These are phyloP conservation scores for Backusella circina DNA, from an alignment of 192 early-diverging fungal genomes.

Conservation along the genomic window DNA sequence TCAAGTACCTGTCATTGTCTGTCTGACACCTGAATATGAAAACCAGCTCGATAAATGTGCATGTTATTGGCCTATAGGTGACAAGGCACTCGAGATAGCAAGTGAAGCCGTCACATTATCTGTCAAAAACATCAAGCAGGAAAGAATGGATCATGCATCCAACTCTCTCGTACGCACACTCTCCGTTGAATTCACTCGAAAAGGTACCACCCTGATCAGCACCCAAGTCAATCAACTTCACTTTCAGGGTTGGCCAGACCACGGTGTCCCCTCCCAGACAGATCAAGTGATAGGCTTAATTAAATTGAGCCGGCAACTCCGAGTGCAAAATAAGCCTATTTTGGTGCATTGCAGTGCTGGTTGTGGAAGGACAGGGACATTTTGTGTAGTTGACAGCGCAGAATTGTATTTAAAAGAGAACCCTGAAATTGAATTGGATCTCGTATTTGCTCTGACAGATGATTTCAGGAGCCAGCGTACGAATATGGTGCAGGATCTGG, in stretches of 20 bases:
- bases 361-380: conserved; percentile 83
- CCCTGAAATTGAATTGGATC: conserved; percentile 42
- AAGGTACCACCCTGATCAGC: neutral
- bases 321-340: conserved; percentile 40
- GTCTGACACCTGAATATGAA: conserved; percentile 80
- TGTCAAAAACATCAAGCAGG: neutral
- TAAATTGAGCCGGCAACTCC: conserved; percentile 22
- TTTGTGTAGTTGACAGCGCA: conserved; percentile 52
- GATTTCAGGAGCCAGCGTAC: conserved; percentile 73
- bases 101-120: neutral
- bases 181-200: neutral
- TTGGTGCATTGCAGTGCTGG: conserved; percentile 88
- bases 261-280: conserved; percentile 60
- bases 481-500: conserved; percentile 72
- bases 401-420: neutral
- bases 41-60: conserved; percentile 72
- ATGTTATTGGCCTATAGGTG: conserved; percentile 77
- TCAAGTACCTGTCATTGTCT: conserved; percentile 71
- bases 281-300: conserved; percentile 50
- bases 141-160: neutral
- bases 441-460: conserved; percentile 58
- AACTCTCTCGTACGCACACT: neutral
- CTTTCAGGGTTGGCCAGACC: conserved; percentile 83
- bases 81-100: conserved; percentile 25
- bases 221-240: conserved; percentile 64